Conservation (phyloP, 2,329 filamentous ascomycete species). For the Myrmaecium sp. region DNA sequence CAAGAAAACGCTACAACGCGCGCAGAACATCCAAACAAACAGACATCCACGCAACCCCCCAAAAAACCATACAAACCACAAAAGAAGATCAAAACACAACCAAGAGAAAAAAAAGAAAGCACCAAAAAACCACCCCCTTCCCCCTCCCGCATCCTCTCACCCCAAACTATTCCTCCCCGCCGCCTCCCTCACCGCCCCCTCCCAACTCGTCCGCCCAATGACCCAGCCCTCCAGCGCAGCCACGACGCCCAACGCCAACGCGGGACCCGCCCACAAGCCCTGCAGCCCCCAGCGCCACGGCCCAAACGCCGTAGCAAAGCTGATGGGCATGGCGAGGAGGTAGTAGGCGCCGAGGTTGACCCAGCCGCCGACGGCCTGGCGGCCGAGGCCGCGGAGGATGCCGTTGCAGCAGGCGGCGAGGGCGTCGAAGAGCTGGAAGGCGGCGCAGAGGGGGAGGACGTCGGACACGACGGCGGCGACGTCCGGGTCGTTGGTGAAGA, state of each 20-base stretch:
- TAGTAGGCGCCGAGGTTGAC: conserved; percentile 82
- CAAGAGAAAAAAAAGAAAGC: conserved; percentile 4
- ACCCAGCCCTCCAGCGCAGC: conserved; percentile 39
- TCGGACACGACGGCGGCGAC: conserved; percentile 47
- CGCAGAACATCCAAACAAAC: no score
- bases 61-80: no score
- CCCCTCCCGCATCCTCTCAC: no score
- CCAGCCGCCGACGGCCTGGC: conserved; percentile 79
- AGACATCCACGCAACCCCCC: no score
- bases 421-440: conserved; percentile 82
- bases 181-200: conserved; percentile 43
- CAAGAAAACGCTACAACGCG: no score
- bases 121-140: conserved; percentile 11
- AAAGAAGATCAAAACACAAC: conserved; percentile 4
- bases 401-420: conserved; percentile 67
- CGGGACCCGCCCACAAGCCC: conserved; percentile 50
- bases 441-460: conserved; percentile 64
- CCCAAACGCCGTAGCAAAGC: conserved; percentile 61
- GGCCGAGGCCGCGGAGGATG: conserved; percentile 69
- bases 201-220: conserved; percentile 37
- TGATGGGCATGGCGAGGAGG: conserved; percentile 66
- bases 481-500: conserved; percentile 55
- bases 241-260: conserved; percentile 17
- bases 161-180: conserved; percentile 34
- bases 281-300: conserved; percentile 59